Evolutionary conservation across 2,329 filamentous ascomycete genomes (phyloP).

Genomic region (Dactylonectria macrodidyma): DNA sequence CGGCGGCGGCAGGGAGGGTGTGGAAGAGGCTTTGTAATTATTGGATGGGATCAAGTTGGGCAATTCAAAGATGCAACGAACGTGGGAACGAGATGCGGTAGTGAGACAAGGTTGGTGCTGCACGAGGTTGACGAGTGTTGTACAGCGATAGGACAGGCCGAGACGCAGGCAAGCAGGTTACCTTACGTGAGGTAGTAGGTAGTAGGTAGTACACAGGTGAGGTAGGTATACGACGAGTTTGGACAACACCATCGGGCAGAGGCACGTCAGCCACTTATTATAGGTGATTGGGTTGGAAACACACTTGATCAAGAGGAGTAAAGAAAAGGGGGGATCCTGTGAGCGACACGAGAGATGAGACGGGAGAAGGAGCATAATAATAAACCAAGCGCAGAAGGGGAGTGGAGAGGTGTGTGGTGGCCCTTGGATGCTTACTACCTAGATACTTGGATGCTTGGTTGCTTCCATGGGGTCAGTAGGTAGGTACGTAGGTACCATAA

Average conservation of each 20-base stretch:
- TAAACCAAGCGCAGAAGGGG: too few relatives aligned
- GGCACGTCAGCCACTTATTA: constrained; percentile 27
- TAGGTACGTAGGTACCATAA: too few relatives aligned
- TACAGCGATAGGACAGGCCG: background rate
- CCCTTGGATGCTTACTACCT: background rate
- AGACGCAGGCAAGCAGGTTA: constrained; percentile 13
- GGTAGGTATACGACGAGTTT: too few relatives aligned
- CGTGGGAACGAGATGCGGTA: constrained; percentile 14
- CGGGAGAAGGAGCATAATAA: background rate
- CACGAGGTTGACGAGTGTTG: background rate
- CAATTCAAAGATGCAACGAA: constrained; percentile 23
- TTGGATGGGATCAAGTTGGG: constrained; percentile 20
- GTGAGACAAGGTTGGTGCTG: background rate
- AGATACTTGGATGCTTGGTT: constrained; percentile 5
- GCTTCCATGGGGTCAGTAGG: background rate
- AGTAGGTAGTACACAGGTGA: too few relatives aligned
- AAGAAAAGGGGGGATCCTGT: constrained; percentile 13
- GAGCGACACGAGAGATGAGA: constrained; percentile 19
- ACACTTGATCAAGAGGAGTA: constrained; percentile 12
- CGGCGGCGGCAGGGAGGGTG: constrained; percentile 4
- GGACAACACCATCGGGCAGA: constrained; percentile 4
- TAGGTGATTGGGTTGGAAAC: constrained; percentile 23
- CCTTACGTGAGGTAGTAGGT: background rate
- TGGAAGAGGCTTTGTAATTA: constrained; percentile 27
- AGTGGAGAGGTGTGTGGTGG: constrained; percentile 14